Conservation (phyloP, 2,329 filamentous ascomycete species). For the Hyphodiscus sp. region DNA sequence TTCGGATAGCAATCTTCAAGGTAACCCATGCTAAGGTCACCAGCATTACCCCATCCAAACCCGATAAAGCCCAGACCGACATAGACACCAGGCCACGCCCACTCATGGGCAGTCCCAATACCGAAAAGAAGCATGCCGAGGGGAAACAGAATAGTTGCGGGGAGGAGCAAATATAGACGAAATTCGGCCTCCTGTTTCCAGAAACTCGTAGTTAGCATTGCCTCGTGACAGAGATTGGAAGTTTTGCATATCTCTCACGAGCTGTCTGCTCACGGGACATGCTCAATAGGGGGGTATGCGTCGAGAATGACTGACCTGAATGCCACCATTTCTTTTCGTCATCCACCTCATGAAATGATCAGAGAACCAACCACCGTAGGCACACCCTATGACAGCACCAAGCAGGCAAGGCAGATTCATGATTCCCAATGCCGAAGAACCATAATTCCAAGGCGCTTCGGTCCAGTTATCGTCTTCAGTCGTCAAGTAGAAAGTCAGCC, state of each 20-base stretch:
- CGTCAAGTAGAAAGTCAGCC: slow-evolving; percentile 52
- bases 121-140: slow-evolving; percentile 37
- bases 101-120: slow-evolving; percentile 36
- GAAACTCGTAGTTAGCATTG: too few relatives aligned
- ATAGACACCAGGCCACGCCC: slow-evolving; percentile 47
- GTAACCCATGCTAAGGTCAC: slow-evolving; percentile 49
- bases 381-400: slow-evolving; percentile 48
- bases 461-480: slow-evolving; percentile 51
- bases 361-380: slow-evolving; percentile 51
- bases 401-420: slow-evolving; percentile 52
- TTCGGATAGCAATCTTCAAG: slow-evolving; percentile 50
- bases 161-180: slow-evolving; percentile 28
- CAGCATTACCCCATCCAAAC: slow-evolving; percentile 53
- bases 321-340: slow-evolving; percentile 25
- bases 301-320: slow-evolving; percentile 19
- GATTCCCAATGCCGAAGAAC: slow-evolving; percentile 45
- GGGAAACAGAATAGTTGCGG: slow-evolving; percentile 27
- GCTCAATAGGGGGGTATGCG: too few relatives aligned
- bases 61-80: slow-evolving; percentile 51
- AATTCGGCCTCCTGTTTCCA: slow-evolving; percentile 34
- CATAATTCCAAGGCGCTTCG: slow-evolving; percentile 47
- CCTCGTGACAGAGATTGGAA: too few relatives aligned
- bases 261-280: too few relatives aligned
- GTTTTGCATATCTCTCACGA: too few relatives aligned
- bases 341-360: slow-evolving; percentile 48